Percentiles rank a stretch among this genome's conserved stretches.
Conservation (phyloP, 208 protist genomes). For the Wallacemonas sp. region DNA sequence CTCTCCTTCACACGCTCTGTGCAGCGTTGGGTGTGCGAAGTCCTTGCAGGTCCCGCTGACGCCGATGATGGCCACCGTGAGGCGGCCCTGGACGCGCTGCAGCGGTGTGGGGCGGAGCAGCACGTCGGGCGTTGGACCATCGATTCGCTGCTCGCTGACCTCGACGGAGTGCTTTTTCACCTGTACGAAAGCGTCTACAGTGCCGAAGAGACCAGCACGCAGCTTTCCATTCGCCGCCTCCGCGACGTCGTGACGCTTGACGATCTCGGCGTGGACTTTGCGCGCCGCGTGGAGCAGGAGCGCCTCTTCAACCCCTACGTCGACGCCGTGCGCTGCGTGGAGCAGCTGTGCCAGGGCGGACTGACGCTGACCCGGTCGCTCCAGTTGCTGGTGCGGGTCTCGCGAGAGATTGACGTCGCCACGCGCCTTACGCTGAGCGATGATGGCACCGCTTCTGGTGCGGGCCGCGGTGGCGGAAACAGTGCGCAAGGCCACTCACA, state of each 20-base stretch:
- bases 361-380: conserved; percentile 58
- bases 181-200: conserved; percentile 69
- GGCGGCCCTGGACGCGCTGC: conserved; percentile 21
- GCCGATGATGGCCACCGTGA: background rate
- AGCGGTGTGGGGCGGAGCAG: conserved; percentile 28
- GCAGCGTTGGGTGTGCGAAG: conserved; percentile 58
- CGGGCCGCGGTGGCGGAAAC: background rate
- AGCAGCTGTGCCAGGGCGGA: conserved; percentile 43
- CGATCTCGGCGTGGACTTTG: conserved; percentile 80
- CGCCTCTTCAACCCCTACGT: conserved; percentile 82
- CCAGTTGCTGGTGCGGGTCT: conserved; percentile 68
- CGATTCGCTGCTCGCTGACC: conserved; percentile 61
- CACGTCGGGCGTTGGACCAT: conserved; percentile 56
- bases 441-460: conserved; percentile 5
- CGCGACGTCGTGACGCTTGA: conserved; percentile 59
- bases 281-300: conserved; percentile 49
- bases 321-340: conserved; percentile 69
- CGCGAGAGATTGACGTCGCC: conserved; percentile 76
- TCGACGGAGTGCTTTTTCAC: conserved; percentile 59
- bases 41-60: conserved; percentile 25
- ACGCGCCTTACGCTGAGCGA: conserved; percentile 48
- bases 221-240: conserved; percentile 35
- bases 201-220: conserved; percentile 40
- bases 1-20: conserved; percentile 61
- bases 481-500: background rate